Base-by-base conservation (phyloP, 768 basidiomycete genomes). In the Russula sp. region DNA sequence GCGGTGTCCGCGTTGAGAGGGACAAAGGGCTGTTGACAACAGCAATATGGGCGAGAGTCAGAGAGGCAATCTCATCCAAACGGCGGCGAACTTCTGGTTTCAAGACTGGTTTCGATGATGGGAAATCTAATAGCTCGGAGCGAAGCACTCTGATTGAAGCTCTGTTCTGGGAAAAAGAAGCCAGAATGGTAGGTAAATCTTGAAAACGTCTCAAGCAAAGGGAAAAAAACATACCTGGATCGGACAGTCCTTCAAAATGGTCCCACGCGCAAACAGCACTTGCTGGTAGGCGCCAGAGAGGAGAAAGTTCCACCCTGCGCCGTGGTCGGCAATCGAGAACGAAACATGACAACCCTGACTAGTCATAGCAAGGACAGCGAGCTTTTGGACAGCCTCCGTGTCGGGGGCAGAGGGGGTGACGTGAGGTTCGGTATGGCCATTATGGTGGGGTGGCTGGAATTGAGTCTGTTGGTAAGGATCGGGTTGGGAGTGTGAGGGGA, bases 1-100 rank as follows among this genome's bases (percentile, higher is more conserved):
- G 87, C 16, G 89, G 83, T 0, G 86, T 88, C 53, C 88, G 82
- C 67, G 83, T 88, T 25, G 87, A 86, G 39, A 89, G 79, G 16
- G 87, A 79, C 60, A 85, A 79, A 50, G 87, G 86, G 59, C 89
- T 87, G 68, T 96, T 95, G 69, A 96, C 88, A 66, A 98, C 93
- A 29, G 93, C 88, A 70, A 98, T 93, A 72, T 94, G 91, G 9
- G 95, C 93, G 63, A 84, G 78, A n/a, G 93, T 95, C 70, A 92
- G 88, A 2, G 87, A 85, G 34, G 94, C 95, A 70, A 98, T 91
- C 70, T 96, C 92, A 73, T 97, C 93, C n/a, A 98, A 82, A 58
- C 87, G 84, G 54, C 84, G 83, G 56, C 88, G 83, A 39, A 95
- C 90, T 66, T 91, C 87, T 0, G 84, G 77, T 73, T 94, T 95